Percentiles rank a stretch among this genome's conserved stretches.
Evolutionary conservation across 2,329 filamentous ascomycete species (phyloP).

Genomic region (Penicillium polonicum): DNA sequence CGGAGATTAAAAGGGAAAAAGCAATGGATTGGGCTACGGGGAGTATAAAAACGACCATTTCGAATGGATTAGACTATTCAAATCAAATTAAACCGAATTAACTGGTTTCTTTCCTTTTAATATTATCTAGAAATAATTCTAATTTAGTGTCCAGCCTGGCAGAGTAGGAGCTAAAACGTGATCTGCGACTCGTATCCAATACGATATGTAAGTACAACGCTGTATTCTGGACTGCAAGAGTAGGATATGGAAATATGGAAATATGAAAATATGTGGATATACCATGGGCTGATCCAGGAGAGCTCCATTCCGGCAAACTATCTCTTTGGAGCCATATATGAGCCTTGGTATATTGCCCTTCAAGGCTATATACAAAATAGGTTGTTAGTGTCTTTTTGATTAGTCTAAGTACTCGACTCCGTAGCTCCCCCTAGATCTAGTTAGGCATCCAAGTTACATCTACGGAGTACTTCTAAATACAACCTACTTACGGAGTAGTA

Average conservation of each 20-base stretch:
- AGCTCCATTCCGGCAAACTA: background rate
- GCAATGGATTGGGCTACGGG: background rate
- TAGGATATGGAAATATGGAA: background rate
- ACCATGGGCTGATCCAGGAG: constrained; percentile 14
- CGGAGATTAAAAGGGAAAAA: constrained; percentile 21
- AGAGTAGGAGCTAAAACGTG: background rate
- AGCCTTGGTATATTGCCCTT: background rate
- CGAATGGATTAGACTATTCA: background rate
- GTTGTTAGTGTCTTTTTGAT: background rate
- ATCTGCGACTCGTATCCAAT: background rate
- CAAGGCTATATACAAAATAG: too few relatives aligned
- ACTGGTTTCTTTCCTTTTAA: background rate
- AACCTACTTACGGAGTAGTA: background rate
- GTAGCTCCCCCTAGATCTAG: background rate
- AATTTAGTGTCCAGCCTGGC: background rate
- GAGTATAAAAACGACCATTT: background rate
- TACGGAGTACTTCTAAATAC: background rate
- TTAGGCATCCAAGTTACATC: constrained; percentile 2
- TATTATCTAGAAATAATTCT: background rate
- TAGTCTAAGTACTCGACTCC: background rate
- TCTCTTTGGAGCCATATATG: background rate
- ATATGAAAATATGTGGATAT: background rate
- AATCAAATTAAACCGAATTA: background rate
- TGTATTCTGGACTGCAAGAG: background rate
- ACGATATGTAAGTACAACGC: background rate